phyloP scores from a whole-genome alignment of 1,284 basidiomycete species.

The Boletus smithii region DNA sequence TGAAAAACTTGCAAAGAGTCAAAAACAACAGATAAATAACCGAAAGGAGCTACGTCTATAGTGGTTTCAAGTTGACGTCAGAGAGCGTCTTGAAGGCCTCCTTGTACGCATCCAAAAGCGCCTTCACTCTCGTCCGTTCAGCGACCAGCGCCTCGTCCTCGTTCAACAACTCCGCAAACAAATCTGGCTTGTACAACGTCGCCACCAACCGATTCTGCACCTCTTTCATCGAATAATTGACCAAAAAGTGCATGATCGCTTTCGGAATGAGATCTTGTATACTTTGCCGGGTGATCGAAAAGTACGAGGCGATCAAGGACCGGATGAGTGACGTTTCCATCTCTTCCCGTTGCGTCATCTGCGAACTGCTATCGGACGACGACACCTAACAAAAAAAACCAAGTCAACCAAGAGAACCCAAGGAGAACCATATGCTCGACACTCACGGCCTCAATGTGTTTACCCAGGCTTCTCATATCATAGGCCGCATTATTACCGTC shows the following conservation, averaged over 20 bases:
- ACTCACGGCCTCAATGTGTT: constrained; percentile 90
- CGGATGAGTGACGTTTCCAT: constrained; percentile 96
- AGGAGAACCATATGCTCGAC: not conserved
- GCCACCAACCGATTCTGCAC: constrained; percentile 96
- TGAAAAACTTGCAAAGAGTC: constrained; percentile 1
- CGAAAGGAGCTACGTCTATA: constrained; percentile 40
- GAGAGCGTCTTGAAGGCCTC: constrained; percentile 90
- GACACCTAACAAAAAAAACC: constrained; percentile 11
- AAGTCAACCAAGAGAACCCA: not conserved
- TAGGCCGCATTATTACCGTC: constrained; percentile 85
- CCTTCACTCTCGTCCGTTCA: constrained; percentile 92
- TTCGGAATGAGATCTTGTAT: constrained; percentile 98
- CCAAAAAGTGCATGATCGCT: constrained; percentile 93
- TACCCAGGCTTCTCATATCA: constrained; percentile 98
- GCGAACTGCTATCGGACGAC: constrained; percentile 48
- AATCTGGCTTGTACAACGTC: constrained; percentile 88
- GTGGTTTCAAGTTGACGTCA: constrained; percentile 69
- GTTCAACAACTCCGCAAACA: constrained; percentile 89
- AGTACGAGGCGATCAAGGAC: constrained; percentile 93
- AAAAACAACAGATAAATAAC: not conserved
- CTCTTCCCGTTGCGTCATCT: constrained; percentile 81
- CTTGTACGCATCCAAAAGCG: constrained; percentile 93
- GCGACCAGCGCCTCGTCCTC: constrained; percentile 95
- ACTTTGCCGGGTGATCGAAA: constrained; percentile 91
- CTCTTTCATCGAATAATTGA: constrained; percentile 94